A percentile compares a stretch with the other conserved stretches of the same genome.
Evolutionary conservation across 2,329 filamentous ascomycete genomes (phyloP).

Genomic region (Pyrenophora seminiperda): DNA sequence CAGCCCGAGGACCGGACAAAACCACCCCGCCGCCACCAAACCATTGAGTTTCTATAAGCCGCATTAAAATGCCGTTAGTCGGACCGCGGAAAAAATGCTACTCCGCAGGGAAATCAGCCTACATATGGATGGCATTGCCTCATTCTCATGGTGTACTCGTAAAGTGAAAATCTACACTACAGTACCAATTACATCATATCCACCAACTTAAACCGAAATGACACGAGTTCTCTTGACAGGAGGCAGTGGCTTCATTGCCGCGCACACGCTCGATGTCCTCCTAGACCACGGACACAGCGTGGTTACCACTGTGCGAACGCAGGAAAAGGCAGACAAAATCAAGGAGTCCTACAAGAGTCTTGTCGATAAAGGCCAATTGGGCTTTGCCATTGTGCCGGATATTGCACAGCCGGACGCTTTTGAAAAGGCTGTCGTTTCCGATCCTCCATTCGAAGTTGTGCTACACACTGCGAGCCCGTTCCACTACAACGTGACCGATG

Average conservation of each 20-base stretch:
- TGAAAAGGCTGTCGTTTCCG: conserved; percentile 62
- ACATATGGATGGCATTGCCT: conserved; percentile 16
- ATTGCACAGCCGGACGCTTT: conserved; percentile 74
- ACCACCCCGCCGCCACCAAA: conserved; percentile 5
- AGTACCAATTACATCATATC: not conserved
- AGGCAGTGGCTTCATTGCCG: conserved; percentile 69
- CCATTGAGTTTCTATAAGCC: conserved; percentile 15
- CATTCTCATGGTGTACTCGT: not conserved
- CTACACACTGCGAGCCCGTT: conserved; percentile 62
- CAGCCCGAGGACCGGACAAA: conserved; percentile 13
- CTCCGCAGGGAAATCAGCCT: conserved; percentile 18
- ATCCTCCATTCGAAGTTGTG: conserved; percentile 72
- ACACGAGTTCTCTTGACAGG: conserved; percentile 53
- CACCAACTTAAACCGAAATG: conserved; percentile 27
- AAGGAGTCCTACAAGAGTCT: conserved; percentile 58
- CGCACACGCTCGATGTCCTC: conserved; percentile 65
- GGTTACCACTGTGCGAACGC: conserved; percentile 66
- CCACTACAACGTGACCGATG: conserved; percentile 73
- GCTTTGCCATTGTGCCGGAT: conserved; percentile 72
- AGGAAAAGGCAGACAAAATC: conserved; percentile 66
- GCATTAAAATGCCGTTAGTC: conserved; percentile 14
- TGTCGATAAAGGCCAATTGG: conserved; percentile 61
- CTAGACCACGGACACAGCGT: conserved; percentile 63
- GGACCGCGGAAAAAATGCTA: conserved; percentile 8
- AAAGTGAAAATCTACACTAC: not conserved